Percentiles rank a stretch among this genome's conserved stretches.
phyloP scores from a whole-genome alignment of 2,329 filamentous ascomycete species.

The Epichloe bromicola region DNA sequence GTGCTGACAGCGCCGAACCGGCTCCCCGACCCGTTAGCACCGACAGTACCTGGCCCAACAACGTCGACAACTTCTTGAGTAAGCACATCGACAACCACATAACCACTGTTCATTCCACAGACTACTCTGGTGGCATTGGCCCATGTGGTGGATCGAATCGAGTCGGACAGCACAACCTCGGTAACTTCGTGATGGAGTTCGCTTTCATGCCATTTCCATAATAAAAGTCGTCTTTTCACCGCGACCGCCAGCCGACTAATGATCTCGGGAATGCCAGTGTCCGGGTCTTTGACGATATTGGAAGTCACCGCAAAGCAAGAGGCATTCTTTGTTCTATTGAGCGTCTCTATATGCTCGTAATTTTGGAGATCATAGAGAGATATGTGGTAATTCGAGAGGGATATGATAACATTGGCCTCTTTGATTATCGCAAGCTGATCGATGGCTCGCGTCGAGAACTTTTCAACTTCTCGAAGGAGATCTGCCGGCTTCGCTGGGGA shows the following conservation, averaged over 20 bases:
- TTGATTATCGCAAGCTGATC: constrained; percentile 94
- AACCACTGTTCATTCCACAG: constrained; percentile 82
- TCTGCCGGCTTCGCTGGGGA: constrained; percentile 50
- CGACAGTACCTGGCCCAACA: constrained; percentile 59
- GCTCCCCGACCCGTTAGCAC: constrained; percentile 48
- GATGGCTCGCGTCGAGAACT: constrained; percentile 79
- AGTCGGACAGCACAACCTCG: constrained; percentile 70
- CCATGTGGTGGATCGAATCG: constrained; percentile 85
- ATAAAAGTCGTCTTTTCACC: constrained; percentile 74
- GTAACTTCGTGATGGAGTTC: constrained; percentile 62
- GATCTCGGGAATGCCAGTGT: constrained; percentile 81
- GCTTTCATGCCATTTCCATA: constrained; percentile 96
- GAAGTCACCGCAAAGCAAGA: constrained; percentile 85
- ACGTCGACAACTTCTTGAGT: constrained; percentile 66
- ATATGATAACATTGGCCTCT: constrained; percentile 82
- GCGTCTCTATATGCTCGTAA: constrained; percentile 66
- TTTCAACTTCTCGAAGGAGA: constrained; percentile 81
- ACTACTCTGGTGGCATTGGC: constrained; percentile 75
- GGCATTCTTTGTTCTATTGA: constrained; percentile 77
- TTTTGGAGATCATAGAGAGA: constrained; percentile 81
- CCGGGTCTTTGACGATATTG: constrained; percentile 82
- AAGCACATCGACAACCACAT: constrained; percentile 76
- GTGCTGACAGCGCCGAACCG: constrained; percentile 74
- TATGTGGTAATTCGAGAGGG: constrained; percentile 78
- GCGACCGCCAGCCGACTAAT: constrained; percentile 85